Base-by-base conservation (phyloP, 805 yeast species). In the Candida vaughaniae region DNA sequence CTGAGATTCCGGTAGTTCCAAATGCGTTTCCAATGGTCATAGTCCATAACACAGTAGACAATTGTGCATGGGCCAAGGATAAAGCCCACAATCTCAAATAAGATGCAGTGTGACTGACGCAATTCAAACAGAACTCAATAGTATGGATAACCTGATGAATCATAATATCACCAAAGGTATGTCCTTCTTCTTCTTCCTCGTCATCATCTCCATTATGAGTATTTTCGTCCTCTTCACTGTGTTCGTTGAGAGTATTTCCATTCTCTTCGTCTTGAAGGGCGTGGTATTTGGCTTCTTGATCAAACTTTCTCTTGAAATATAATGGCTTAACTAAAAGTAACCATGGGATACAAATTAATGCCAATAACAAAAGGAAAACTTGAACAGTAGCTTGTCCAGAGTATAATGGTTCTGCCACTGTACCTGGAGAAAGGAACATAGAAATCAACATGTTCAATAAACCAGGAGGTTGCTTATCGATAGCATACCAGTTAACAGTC, bases 81-180 rank as follows among this genome's bases (percentile, higher is more conserved):
- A 83, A 68, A 2, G 90, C 90, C 90, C 90, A 83, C 41, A 83
- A 66, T 60, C 90, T 72, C 49, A 83, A 67, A 52, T 83, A 83
- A 1, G 89, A 83, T 2, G 90, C 90, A 0, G 90, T 83, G 51
- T 83, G 90, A 3, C 86, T 79, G 22, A 83, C 88, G 66, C 88
- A 80, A 56, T 83, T 83, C 50, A 83, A 70, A 54, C 90, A 83
- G 57, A 83, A 83, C 55, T 83, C 90, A 57, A 83, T 83, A 3
- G 90, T 83, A 55, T 83, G 88, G 47, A 83, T 83, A 22, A 83
- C 89, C 58, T 83, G 90, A 53, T 83, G 87, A 44, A 83, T 82
- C 68, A 83, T 77, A 15, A 83, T 67, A 52, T 83, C 90, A 35
- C 87, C 84, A 55, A 82, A 55, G 37, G 63, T 59, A 47, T 63